Evolutionary conservation across 192 early-diverging fungal genomes (phyloP).

Genomic region (Gonapodya prolifera): DNA sequence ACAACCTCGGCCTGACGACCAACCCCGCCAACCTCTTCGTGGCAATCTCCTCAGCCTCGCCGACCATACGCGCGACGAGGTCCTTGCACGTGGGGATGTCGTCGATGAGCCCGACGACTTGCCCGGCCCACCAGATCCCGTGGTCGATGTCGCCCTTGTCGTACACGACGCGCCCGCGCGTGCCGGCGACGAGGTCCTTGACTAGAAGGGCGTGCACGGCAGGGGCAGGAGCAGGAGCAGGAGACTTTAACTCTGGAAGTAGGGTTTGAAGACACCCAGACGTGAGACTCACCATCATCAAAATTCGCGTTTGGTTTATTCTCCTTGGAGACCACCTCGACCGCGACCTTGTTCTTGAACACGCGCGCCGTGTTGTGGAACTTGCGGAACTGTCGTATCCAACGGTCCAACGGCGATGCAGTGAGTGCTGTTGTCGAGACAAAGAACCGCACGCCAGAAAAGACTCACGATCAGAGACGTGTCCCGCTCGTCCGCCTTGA

Average conservation of each 20-base stretch:
- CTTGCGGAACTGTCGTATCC: conserved; percentile 41
- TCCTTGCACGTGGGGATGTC: conserved; percentile 68
- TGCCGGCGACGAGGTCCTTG: conserved; percentile 50
- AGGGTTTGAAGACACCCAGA: not conserved
- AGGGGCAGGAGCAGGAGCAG: no score
- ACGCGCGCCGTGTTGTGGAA: conserved; percentile 68
- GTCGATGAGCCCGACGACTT: conserved; percentile 57
- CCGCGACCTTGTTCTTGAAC: conserved; percentile 56
- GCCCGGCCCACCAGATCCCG: conserved; percentile 51
- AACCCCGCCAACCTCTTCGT: no score
- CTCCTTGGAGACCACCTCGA: conserved; percentile 57
- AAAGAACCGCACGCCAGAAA: not conserved
- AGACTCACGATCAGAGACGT: conserved; percentile 16
- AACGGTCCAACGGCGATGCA: no score
- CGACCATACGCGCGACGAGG: conserved; percentile 39
- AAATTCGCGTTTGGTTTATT: conserved; percentile 51
- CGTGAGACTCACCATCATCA: conserved; percentile 23
- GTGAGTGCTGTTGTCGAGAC: not conserved
- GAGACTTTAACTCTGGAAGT: not conserved
- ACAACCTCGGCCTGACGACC: no score
- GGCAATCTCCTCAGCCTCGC: conserved; percentile 34
- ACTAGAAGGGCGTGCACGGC: no score
- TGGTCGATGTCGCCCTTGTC: conserved; percentile 39
- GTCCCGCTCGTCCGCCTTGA: conserved; percentile 46
- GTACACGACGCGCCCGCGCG: conserved; percentile 39